Evolutionary conservation across 148 eudicot genomes (phyloP), one percentile per base, ranked within the genome.

Genomic region (Chenopodium album): DNA sequence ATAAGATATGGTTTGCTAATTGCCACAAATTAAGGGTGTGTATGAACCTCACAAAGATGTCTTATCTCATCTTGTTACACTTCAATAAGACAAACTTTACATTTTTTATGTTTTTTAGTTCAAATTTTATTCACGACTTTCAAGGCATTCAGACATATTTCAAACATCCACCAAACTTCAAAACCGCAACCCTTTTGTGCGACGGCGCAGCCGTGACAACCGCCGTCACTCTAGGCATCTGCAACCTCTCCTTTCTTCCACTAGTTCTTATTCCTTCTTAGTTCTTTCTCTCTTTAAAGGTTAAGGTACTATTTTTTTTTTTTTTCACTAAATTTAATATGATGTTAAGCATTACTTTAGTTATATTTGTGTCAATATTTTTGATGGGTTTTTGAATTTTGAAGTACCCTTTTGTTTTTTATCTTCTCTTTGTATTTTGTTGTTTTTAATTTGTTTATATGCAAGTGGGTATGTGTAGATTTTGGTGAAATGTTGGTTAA

Each of bases 11-110:
- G 75, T 72, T 9, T 72, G 75, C 54, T 46, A 46, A n/a, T 72
- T 72, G 75, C 75, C 75, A 72, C 75, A 72, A 22, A 72, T 72
- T n/a, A 10, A 16, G 13, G 26, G 23, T 62, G 26, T 70, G 75
- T 46, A 22, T 69, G 22, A 71, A 22, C 75, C 75, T 44, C 75
- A 72, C 29, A 44, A 19, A 10, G 7, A 3, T 44, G 75, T 44
- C 29, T 72, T 72, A 72, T 72, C 75, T 23, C 29, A 44, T 44
- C 48, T 72, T 72, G 29, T 22, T 44, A 44, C 16, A 20, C 66
- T 12, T 0, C 11, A 62, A 62, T 62, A 20, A 46, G 75, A 72
- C 75, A 72, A 72, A 72, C 29, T 44, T 72, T 72, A n/a, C 47
- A 46, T 72, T 72, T 72, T 22, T 23, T 44, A 2, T 13, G 4